Base-by-base conservation (phyloP, 2,329 filamentous ascomycete genomes). In the Aspergillus tanneri region DNA sequence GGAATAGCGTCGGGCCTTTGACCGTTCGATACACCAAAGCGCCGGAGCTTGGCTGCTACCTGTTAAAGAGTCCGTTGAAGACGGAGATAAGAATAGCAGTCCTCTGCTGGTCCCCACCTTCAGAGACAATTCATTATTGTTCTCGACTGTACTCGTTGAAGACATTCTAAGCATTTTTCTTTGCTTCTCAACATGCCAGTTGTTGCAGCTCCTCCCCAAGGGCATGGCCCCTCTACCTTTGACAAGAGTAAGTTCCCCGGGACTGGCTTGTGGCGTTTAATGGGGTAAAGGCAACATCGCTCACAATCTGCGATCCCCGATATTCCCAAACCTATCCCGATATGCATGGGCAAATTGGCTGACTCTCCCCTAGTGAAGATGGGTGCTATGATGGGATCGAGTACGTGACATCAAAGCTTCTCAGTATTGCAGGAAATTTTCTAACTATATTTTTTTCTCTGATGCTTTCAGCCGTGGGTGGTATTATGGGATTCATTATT, bases 301-400 rank as follows among this genome's bases (percentile, higher is more conserved):
- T 14, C 30, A 12, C 28, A 32, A 14, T 3, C 9, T 14, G 16
- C 16, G 28, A 14, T 7, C 28, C 6, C 12, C 10, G 4, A n/a
- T 19, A 27, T 14, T 6, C 22, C 37, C n/a, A 9, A 14, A 9
- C 6, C 22, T 40, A 18, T 23, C 16, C 11, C 7, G 2, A 19
- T 5, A 3, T 11, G 12, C 12, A 28, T 24, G 10, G 12, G n/a
- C 7, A 27, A 41, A 10, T 4, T 23, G 28, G 24, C 41, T 67
- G 65, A 75, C 69, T 22, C 28, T 32, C 48, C 40, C 56, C 61
- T 69, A 95, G 90, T 91, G 72, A 96, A 96, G 79, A 96, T 97
- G 90, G 93, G 93, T 62, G 90, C 88, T 55, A 86, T 99, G 86
- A 97, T 97, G 90, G 93, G 93, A 61, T 89, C 90, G 70, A 95